Conservation (phyloP, 1,284 basidiomycete genomes). For the Meira miltonrushii region DNA sequence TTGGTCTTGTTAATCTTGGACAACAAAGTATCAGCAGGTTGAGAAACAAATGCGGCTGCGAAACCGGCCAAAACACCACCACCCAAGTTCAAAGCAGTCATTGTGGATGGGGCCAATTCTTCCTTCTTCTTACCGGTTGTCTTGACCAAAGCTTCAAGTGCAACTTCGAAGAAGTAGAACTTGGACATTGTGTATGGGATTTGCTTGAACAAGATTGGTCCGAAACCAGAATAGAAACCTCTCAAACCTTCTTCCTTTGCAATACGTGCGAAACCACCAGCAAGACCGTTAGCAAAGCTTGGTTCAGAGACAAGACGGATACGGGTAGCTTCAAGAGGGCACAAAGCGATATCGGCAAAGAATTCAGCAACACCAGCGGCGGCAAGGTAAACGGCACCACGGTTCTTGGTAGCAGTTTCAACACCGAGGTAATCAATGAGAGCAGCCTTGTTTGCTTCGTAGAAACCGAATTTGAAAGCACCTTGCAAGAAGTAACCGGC, state of each 20-base stretch:
- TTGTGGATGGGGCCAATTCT: conserved; percentile 49
- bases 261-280: conserved; percentile 46
- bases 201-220: conserved; percentile 52
- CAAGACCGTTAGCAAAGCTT: conserved; percentile 49
- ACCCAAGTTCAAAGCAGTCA: conserved; percentile 47
- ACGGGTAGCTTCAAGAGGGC: conserved; percentile 52
- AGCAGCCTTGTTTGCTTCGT: conserved; percentile 53
- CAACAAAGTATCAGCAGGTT: conserved; percentile 53
- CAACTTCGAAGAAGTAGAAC: conserved; percentile 54
- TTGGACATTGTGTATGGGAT: conserved; percentile 56
- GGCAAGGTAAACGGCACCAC: conserved; percentile 49
- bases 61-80: conserved; percentile 52
- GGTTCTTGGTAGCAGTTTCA: conserved; percentile 48
- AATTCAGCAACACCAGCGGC: conserved; percentile 51
- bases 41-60: conserved; percentile 51
- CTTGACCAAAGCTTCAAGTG: conserved; percentile 56
- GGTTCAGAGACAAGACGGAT: conserved; percentile 53
- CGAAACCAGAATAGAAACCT: conserved; percentile 53
- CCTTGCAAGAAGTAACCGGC: conserved; percentile 53
- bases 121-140: conserved; percentile 57
- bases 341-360: conserved; percentile 53
- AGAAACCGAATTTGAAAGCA: conserved; percentile 52
- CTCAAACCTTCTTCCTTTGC: conserved; percentile 48
- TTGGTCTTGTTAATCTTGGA: conserved; percentile 63
- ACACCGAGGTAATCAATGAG: conserved; percentile 48